Evolutionary conservation across 768 basidiomycete genomes (phyloP).

Genomic region (Trametes cinnabarina): DNA sequence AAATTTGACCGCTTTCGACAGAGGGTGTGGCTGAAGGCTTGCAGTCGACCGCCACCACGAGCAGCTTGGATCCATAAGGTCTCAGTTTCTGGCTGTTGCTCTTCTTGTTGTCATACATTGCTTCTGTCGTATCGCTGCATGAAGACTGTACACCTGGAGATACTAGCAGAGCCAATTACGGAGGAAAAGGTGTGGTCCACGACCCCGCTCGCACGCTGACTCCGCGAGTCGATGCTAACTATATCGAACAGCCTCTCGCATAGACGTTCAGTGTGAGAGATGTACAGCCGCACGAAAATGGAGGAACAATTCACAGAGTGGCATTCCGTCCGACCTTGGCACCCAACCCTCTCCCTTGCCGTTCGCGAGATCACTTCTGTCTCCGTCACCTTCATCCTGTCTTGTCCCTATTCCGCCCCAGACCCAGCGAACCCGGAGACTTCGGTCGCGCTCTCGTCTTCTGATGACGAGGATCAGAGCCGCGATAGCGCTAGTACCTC

Average conservation of each 20-base stretch:
- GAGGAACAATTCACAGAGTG: constrained; percentile 40
- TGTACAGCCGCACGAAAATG: constrained; percentile 15
- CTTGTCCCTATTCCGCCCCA: constrained; percentile 53
- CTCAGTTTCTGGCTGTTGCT: background rate
- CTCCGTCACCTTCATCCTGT: constrained; percentile 68
- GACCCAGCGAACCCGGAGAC: constrained; percentile 49
- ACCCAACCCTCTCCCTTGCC: constrained; percentile 63
- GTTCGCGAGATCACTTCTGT: constrained; percentile 85
- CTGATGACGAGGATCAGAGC: constrained; percentile 36
- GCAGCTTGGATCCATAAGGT: background rate
- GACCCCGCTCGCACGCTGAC: background rate
- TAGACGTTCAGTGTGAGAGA: constrained; percentile 12
- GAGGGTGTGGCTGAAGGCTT: background rate
- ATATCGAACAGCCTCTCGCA: constrained; percentile 4
- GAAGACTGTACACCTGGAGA: background rate
- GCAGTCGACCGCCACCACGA: background rate
- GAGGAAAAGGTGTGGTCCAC: background rate
- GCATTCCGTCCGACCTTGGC: constrained; percentile 77
- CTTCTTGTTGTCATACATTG: no score
- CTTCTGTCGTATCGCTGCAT: background rate
- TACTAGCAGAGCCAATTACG: background rate
- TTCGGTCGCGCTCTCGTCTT: constrained; percentile 44
- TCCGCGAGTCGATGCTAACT: constrained; percentile 1
- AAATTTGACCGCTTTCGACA: background rate
- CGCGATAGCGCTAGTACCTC: constrained; percentile 33